Base-by-base conservation (phyloP, 2,329 filamentous ascomycete species). In the Lachnellula occidentalis region DNA sequence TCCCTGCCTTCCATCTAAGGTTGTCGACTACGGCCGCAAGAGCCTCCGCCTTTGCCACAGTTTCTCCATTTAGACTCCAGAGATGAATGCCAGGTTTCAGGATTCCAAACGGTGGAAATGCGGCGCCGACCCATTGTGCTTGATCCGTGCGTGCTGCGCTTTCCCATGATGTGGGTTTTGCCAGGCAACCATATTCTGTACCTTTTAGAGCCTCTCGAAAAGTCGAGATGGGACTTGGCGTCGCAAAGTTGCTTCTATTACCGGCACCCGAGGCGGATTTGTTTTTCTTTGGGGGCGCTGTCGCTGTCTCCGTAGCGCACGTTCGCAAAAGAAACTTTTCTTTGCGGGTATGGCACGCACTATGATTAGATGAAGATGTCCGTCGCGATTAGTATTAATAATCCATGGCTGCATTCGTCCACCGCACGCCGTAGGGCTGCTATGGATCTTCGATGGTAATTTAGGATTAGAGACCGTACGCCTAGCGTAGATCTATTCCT, bases 401-500 rank as follows among this genome's bases (percentile, higher is more conserved):
- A 39, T 50, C 43, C 43, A 34, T 12, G 17, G 41, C 31, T 14
- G 15, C 21, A 15, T 47, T 47, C 15, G 5, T 17, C 36, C 37
- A 41, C 48, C n/a, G 21, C 24, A 34, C 46, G 47, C 53, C 57
- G 55, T 61, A 60, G 56, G 56, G 57, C 57, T 59, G 53, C 46
- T 48, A 43, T 31, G 45, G 46, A 39, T 50, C 53, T 39, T 49
- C 53, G 50, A 56, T 55, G 49, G 37, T 17, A n/a, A 57, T 57
- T 51, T 48, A 54, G 37, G 31, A 15, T 22, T 37, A n/a, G 15
- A 45, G 45, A 17, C 17, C 39, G 11, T 43, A n/a, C 12, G 27
- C 47, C 45, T 63, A 64, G 59, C 52, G 58, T 53, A 34, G 37
- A 53, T 64, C 59, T 64, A 59, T 65, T 64, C 59, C 52, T 54